phyloP scores from a whole-genome alignment of 768 basidiomycete species.

The Auriscalpium microsporum region DNA sequence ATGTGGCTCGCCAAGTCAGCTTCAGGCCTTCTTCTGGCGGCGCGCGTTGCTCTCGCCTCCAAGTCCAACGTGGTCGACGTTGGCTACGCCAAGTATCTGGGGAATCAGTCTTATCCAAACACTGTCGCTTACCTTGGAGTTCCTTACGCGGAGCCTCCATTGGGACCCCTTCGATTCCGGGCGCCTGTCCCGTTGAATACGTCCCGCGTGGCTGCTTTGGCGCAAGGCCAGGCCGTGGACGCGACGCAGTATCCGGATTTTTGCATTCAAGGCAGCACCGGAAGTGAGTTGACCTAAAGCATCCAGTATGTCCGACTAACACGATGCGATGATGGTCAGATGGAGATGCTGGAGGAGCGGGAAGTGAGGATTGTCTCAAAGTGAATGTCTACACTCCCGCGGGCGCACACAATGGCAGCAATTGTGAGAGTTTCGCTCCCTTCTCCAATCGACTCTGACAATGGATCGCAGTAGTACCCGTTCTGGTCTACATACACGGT shows the following conservation, averaged over 20 bases:
- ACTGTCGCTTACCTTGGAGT: constrained; percentile 45
- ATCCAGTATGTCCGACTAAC: not conserved
- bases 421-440: constrained; percentile 28
- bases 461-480: constrained; percentile 22
- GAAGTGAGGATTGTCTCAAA: constrained; percentile 60
- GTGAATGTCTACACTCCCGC: constrained; percentile 56
- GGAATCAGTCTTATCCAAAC: constrained; percentile 43
- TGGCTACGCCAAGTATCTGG: constrained; percentile 51
- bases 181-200: constrained; percentile 46
- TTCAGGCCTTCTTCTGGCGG: no score
- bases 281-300: constrained; percentile 25
- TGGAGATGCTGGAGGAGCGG: constrained; percentile 53
- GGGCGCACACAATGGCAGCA: constrained; percentile 35
- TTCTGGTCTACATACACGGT: constrained; percentile 34
- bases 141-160: constrained; percentile 30
- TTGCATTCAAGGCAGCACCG: constrained; percentile 51
- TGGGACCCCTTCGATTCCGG: constrained; percentile 28
- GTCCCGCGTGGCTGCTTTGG: constrained; percentile 28
- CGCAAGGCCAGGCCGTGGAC: constrained; percentile 35
- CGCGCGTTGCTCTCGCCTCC: not conserved
- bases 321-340: constrained; percentile 20
- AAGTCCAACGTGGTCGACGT: constrained; percentile 35
- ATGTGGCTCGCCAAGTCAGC: no score
- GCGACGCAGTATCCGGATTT: constrained; percentile 47
- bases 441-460: not conserved